phyloP scores from a whole-genome alignment of 768 basidiomycete genomes.

The Panaeolus cyanescens region DNA sequence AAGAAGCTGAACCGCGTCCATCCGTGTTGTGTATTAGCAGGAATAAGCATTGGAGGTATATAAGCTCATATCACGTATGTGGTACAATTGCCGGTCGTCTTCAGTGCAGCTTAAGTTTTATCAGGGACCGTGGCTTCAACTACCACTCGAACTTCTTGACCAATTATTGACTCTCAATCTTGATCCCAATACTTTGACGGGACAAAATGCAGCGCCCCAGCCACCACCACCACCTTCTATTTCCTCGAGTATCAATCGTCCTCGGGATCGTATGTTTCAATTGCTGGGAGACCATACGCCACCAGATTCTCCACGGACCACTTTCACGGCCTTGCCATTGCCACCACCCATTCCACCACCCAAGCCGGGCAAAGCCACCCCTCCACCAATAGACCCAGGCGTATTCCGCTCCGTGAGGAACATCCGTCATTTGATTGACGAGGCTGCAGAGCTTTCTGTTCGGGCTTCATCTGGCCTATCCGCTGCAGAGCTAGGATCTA shows the following conservation, averaged over 20 bases:
- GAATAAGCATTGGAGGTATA: conserved; percentile 94
- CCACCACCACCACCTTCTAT: conserved; percentile 28
- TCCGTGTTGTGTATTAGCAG: conserved; percentile 84
- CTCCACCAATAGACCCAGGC: conserved; percentile 88
- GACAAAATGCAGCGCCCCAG: conserved; percentile 42
- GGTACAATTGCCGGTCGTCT: conserved; percentile 8
- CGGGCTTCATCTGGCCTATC: conserved; percentile 86
- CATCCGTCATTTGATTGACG: conserved; percentile 84
- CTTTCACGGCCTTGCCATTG: conserved; percentile 31
- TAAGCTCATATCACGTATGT: conserved; percentile 88
- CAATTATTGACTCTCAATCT: conserved; percentile 78
- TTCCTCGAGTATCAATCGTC: conserved; percentile 16
- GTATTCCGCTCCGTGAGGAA: conserved; percentile 76
- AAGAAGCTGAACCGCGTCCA: conserved; percentile 49
- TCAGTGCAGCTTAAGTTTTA: conserved; percentile 18
- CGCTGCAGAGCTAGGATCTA: conserved; percentile 69
- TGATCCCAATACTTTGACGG: conserved; percentile 65
- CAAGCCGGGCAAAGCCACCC: conserved; percentile 67
- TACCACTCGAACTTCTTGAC: conserved; percentile 84
- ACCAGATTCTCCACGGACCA: conserved; percentile 44
- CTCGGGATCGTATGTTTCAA: conserved; percentile 49
- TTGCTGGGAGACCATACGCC: conserved; percentile 43
- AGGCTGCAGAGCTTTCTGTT: conserved; percentile 86
- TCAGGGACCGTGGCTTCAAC: conserved; percentile 91
- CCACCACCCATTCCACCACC: conserved; percentile 54